Conservation (phyloP, 108 stramenopile species). For the Nitzschia sp. region DNA sequence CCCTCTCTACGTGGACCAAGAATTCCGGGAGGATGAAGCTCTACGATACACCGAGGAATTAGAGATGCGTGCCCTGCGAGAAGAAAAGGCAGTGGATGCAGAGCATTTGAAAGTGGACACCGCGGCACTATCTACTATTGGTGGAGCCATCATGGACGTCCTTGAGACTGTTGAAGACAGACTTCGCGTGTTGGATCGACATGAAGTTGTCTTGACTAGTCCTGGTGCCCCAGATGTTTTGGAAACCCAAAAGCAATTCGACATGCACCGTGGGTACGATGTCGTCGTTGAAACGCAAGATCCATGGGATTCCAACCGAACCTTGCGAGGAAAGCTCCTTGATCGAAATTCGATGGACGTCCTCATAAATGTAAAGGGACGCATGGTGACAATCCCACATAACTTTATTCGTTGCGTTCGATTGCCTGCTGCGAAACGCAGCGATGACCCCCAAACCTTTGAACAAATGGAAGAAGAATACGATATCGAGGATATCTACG, state of each 20-base stretch:
- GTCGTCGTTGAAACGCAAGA: slow-evolving; percentile 80
- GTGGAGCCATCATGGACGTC: slow-evolving; percentile 62
- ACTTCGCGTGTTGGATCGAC: slow-evolving; percentile 63
- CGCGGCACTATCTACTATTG: slow-evolving; percentile 60
- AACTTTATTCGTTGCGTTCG: slow-evolving; percentile 58
- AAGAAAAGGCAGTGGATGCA: slow-evolving; percentile 19
- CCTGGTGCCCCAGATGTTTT: slow-evolving; percentile 57
- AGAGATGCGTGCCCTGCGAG: slow-evolving; percentile 9
- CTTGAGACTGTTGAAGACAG: slow-evolving; percentile 64
- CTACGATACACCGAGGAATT: slow-evolving; percentile 28
- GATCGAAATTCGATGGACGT: slow-evolving; percentile 86
- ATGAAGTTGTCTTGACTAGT: slow-evolving; percentile 74
- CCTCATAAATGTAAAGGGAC: slow-evolving; percentile 76
- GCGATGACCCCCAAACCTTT: slow-evolving; percentile 16
- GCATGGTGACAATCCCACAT: slow-evolving; percentile 82
- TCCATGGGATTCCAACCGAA: slow-evolving; percentile 83
- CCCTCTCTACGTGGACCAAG: slow-evolving; percentile 28
- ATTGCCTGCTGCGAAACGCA: slow-evolving; percentile 20
- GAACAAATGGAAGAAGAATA: slow-evolving; percentile 27
- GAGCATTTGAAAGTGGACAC: slow-evolving; percentile 50
- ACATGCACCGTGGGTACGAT: slow-evolving; percentile 52
- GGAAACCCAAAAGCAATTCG: slow-evolving; percentile 82
- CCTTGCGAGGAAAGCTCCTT: slow-evolving; percentile 71
- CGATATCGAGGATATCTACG: not conserved
- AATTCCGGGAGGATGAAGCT: slow-evolving; percentile 42